Evolutionary conservation across 2,329 filamentous ascomycete genomes (phyloP), one percentile per base, ranked within the genome.

Genomic region (Xylaria sp.): DNA sequence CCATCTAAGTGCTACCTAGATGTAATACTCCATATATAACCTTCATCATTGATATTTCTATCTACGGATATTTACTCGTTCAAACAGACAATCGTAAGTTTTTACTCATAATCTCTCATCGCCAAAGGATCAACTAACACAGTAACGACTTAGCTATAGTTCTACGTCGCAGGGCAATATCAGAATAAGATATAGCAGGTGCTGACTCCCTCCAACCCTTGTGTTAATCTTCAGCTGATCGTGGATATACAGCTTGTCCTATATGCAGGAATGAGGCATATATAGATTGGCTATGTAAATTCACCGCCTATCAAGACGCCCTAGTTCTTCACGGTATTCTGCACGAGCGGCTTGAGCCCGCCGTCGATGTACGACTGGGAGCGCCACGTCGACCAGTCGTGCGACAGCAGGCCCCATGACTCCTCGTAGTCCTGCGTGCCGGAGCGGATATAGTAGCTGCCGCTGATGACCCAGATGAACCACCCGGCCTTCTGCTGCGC

Each of bases 381-480:
- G 52, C 86, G 80, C 86, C 86, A 88, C 3, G 73, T 80, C 2
- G 82, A 84, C 87, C 86, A 89, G 68, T 88, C 83, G 54, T 86
- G 84, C 46, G 81, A 86, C 66, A 87, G 76, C 65, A 88, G 75
- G 1, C 87, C 88, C 87, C 87, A 90, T 0, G 80, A 78, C 78
- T 90, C 88, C 34, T 90, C 87, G 59, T 77, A 84, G 73, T 89
- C 87, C 75, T 88, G 86, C 0, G 65, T 81, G 0, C 87, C 87
- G 6, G 78, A 75, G 0, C 87, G 80, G 65, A 86, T 82, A 72
- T 90, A 90, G 74, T 90, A 90, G 74, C 86, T 88, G 1, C 87
- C 87, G 0, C 82, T 82, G 15, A 91, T 64, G 41, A 88, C 88
- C 85, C 88, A 90, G 78, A 87, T 81, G 77, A 86, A 83, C 87